These are phyloP conservation scores for Mycena kentingensis DNA, from an alignment of 768 basidiomycete species.

Conservation along the genomic window DNA sequence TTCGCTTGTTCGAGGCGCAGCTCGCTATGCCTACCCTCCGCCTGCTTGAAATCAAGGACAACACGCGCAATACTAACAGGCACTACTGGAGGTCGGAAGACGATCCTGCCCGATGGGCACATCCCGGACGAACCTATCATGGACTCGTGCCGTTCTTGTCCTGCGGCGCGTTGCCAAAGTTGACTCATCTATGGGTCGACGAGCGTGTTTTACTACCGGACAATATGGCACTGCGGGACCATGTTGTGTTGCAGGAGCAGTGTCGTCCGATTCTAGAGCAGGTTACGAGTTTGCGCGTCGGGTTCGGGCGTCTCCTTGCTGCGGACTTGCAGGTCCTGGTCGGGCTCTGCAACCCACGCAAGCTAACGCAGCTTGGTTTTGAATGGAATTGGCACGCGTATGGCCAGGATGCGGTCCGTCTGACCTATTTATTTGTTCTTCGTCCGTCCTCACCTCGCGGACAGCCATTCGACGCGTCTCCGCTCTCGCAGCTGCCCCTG, in stretches of 20 bases:
- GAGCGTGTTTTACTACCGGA: conserved; percentile 10
- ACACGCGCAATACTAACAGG: conserved; percentile 1
- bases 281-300: conserved; percentile 19
- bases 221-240: not conserved
- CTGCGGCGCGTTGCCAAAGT: conserved; percentile 11
- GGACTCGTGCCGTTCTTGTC: conserved; percentile 21
- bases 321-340: conserved; percentile 10
- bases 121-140: conserved; percentile 15
- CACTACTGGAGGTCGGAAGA: conserved; percentile 16
- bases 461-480: not conserved
- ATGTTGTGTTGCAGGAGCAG: conserved; percentile 8
- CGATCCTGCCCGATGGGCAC: not conserved
- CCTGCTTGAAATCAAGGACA: conserved; percentile 24
- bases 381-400: conserved; percentile 19
- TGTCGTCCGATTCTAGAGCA: conserved; percentile 6
- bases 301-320: conserved; percentile 15
- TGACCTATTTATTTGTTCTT: not conserved
- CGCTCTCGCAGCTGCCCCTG: not conserved
- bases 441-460: not conserved
- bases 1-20: conserved; percentile 21
- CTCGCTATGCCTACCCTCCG: conserved; percentile 18
- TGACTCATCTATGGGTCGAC: conserved; percentile 21
- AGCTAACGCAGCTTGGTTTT: conserved; percentile 22
- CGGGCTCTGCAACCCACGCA: conserved; percentile 10
- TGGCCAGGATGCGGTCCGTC: conserved; percentile 10